Base-by-base conservation (phyloP, 305 asterid species). In the Lippia alba region DNA sequence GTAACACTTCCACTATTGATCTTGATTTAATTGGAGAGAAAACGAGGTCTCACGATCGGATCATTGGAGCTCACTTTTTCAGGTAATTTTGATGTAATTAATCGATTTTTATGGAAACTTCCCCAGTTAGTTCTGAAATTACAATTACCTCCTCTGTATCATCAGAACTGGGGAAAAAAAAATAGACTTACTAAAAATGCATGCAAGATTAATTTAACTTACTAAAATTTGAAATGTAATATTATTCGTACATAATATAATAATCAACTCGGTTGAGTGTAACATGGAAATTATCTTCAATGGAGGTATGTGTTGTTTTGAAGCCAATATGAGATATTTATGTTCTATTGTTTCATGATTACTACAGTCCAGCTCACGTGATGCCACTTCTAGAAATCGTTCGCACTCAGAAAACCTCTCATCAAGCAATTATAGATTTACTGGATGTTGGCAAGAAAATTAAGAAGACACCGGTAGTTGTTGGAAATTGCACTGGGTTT, bases 371-470 rank as follows among this genome's bases (percentile, higher is more conserved):
- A 4, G 99, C 99, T 76, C 99, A 95, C 71, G 97, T 95, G 81
- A 95, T 95, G 99, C 99, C 99, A 18, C 97, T 95, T 63, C 66
- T 95, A 66, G 99, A 95, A 78, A 92, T 95, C 44, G 99, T 95
- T 56, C 97, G 97, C 36, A 95, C 99, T 12, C 82, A 80, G 20
- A 92, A 83, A 78, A 95, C 99, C n/a, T 92, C 97, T 36, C 91
- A 96, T 12, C 99, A 95, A 81, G 92, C 71, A 41, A 92, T 92
- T 66, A 87, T 92, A 5, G 99, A 95, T 82, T 83, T 95, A 19
- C 80, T 95, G 41, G 97, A 95, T 67, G 89, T 90, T 33, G 96
- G 99, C 64, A 92, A 95, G 89, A 95, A 82, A 84, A 95, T 95
- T 59, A 95, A 39, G 90, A 95, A 95, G 81, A 95, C 99, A 0